These are phyloP conservation scores for Colletotrichum truncatum DNA, from an alignment of 2,329 filamentous ascomycete species.

Conservation along the genomic window DNA sequence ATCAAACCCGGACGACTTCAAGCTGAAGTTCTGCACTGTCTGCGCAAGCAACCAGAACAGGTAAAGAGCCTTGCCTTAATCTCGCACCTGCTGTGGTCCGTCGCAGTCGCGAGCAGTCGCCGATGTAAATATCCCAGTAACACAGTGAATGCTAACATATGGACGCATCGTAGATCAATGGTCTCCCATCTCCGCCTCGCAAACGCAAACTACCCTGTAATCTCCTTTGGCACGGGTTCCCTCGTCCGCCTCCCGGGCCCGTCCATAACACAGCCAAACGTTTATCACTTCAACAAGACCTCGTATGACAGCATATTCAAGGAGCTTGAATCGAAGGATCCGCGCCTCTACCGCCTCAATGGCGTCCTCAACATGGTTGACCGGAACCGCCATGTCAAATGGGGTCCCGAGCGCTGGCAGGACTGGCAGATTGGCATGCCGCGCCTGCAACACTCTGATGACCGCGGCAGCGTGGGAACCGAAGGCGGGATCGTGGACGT, in stretches of 20 bases:
- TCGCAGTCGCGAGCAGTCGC: too few species aligned
- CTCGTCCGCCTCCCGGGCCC: conserved; percentile 93
- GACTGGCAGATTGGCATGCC: conserved; percentile 94
- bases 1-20: conserved; percentile 68
- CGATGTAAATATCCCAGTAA: too few species aligned
- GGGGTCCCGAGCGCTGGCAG: conserved; percentile 96
- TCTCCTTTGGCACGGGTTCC: conserved; percentile 96
- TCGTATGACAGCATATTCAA: conserved; percentile 96
- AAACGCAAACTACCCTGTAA: conserved; percentile 88
- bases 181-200: conserved; percentile 96
- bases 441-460: conserved; percentile 76
- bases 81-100: too few species aligned
- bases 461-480: conserved; percentile 81
- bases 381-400: conserved; percentile 91
- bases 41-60: conserved; percentile 98
- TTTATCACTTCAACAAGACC: conserved; percentile 97
- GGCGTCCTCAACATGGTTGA: conserved; percentile 96
- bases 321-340: conserved; percentile 87
- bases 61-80: conserved; percentile 57
- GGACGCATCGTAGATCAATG: too few species aligned
- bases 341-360: conserved; percentile 87
- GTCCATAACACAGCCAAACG: conserved; percentile 91
- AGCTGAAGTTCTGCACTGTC: conserved; percentile 97
- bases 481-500: conserved; percentile 93
- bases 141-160: too few species aligned